Evolutionary conservation across 2,329 filamentous ascomycete species (phyloP).

Genomic region (Alternaria dauci): DNA sequence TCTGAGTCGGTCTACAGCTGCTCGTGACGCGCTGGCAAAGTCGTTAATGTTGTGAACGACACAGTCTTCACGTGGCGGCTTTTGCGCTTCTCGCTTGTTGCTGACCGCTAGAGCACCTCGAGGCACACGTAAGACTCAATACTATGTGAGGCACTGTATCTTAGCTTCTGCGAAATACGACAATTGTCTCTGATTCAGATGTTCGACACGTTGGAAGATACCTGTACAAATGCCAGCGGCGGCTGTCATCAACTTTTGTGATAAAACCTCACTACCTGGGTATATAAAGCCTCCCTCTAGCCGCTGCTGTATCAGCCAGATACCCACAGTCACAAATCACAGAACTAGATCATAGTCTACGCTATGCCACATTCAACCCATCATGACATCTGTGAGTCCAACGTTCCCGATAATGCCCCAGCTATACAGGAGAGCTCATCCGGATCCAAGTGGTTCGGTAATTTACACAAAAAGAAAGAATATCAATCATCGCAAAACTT

Average conservation of each 20-base stretch:
- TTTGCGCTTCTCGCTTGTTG: not conserved
- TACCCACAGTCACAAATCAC: not conserved
- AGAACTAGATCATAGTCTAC: not conserved
- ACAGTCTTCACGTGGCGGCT: not conserved
- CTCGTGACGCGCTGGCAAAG: not conserved
- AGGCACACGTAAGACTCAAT: not conserved
- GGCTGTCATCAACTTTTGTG: not conserved
- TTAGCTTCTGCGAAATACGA: not conserved
- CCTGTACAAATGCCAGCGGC: not conserved
- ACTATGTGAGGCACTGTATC: not conserved
- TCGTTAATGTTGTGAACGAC: not conserved
- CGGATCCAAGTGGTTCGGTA: not conserved
- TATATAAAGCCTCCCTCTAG: not conserved
- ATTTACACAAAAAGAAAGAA: not conserved
- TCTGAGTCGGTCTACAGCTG: not conserved
- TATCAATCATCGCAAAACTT: not conserved
- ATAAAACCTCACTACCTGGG: not conserved
- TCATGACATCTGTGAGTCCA: not conserved
- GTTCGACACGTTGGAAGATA: not conserved
- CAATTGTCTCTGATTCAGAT: not conserved
- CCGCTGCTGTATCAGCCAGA: not conserved
- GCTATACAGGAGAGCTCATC: not conserved
- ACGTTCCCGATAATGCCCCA: not conserved
- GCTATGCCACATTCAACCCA: not conserved
- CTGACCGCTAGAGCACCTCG: not conserved